Evolutionary conservation across 2,329 filamentous ascomycete genomes (phyloP).

Genomic region (Phoma sp.): DNA sequence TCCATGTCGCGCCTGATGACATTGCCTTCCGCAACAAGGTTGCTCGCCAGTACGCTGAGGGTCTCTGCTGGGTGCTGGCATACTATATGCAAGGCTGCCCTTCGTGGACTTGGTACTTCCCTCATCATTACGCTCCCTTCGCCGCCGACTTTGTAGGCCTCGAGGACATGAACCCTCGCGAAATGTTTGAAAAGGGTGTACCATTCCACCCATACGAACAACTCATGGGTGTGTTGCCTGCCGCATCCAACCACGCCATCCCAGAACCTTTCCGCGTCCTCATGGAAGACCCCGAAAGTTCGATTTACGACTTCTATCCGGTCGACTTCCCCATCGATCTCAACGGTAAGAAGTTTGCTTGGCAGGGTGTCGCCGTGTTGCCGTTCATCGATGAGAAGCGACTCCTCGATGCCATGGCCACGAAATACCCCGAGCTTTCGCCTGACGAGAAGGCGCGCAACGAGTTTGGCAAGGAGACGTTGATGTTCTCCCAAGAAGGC

Average conservation of each 20-base stretch:
- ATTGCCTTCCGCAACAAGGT: slow-evolving; percentile 88
- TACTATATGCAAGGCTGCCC: slow-evolving; percentile 99
- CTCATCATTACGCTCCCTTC: slow-evolving; percentile 97
- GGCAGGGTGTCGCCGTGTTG: slow-evolving; percentile 92
- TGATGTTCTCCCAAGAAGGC: slow-evolving; percentile 84
- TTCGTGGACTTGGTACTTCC: slow-evolving; percentile 99
- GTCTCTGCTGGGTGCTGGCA: slow-evolving; percentile 89
- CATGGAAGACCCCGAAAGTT: slow-evolving; percentile 86
- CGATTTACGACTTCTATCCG: slow-evolving; percentile 97
- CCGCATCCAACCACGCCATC: slow-evolving; percentile 89
- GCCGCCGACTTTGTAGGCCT: slow-evolving; percentile 92
- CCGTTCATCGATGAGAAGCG: slow-evolving; percentile 96
- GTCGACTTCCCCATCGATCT: slow-evolving; percentile 91
- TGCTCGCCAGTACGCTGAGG: slow-evolving; percentile 89
- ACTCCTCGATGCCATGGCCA: slow-evolving; percentile 79
- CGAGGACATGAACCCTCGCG: slow-evolving; percentile 68
- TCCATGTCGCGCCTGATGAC: slow-evolving; percentile 81
- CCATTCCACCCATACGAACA: slow-evolving; percentile 95
- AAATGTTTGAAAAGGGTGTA: slow-evolving; percentile 81
- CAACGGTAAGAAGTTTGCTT: slow-evolving; percentile 98
- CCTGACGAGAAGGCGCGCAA: slow-evolving; percentile 82
- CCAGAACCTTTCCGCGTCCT: slow-evolving; percentile 86
- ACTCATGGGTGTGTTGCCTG: slow-evolving; percentile 95
- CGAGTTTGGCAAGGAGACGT: slow-evolving; percentile 76
- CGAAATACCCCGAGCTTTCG: slow-evolving; percentile 80